Base-by-base conservation (phyloP, 768 basidiomycete species). In the Saitozyma podzolica region DNA sequence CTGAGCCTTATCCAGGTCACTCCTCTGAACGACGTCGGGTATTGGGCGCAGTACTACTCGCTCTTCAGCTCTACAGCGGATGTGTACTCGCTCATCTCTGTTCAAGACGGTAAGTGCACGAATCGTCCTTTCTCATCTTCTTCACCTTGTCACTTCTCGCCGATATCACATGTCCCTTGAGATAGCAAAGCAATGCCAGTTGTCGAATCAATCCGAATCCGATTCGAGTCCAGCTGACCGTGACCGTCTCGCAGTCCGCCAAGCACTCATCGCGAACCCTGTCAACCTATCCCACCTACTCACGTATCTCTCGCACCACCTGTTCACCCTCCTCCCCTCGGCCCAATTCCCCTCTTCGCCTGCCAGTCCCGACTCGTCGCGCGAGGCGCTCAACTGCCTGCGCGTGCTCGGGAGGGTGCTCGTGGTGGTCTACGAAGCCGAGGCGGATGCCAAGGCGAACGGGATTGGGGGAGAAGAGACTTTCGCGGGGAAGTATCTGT, bases 31-130 rank as follows among this genome's bases (percentile, higher is more conserved):
- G 93, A 96, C 74, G 69, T 77, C 9, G 81, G 77, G n/a, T 93
- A 94, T 74, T 95, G 92, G 92, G 85, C 92, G 62, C 92, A 95
- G 82, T 96, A 89, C 74, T 87, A 89, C 66, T 80, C 85, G 51
- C 82, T 96, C 16, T 95, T 95, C 76, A 91, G 94, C 81, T 89
- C 90, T 8, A 85, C 90, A 0, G 90, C 91, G 0, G 92, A 95
- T 69, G 91, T 93, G 43, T 93, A 91, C 80, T 90, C 92, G 14
- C 85, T 95, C 55, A 88, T 94, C 69, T 87, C 89, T 3, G 86
- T 90, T 0, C 86, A 91, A 68, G 91, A 94, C 75, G 85, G 91
- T 92, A 81, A 64, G 89, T 82, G 40, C 13, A 47, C 45, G 13
- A 47, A 11, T 17, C 13, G 45, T 2, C 40, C 37, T 54, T 49